Percentiles rank a stretch among this genome's conserved stretches.
Conservation (phyloP, 768 basidiomycete genomes). For the Russula foetens region DNA sequence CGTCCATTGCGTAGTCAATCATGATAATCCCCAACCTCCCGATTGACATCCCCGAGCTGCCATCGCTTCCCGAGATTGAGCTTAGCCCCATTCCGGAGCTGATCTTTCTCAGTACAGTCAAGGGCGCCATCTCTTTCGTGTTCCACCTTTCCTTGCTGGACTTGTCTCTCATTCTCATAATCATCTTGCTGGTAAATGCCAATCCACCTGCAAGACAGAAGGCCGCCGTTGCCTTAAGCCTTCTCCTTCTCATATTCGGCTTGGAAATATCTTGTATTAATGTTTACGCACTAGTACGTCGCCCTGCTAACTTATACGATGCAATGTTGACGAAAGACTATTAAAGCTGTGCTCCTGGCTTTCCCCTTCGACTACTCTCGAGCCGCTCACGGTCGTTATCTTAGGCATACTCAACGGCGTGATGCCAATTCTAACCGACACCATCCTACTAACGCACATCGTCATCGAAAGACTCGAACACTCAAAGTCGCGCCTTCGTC, state of each 20-base stretch:
- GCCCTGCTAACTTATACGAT: too few species aligned
- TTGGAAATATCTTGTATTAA: constrained; percentile 10
- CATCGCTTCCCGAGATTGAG: constrained; percentile 2
- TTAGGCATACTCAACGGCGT: constrained; percentile 9
- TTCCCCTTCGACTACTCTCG: constrained; percentile 9
- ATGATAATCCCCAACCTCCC: constrained; percentile 5
- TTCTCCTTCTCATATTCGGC: constrained; percentile 7
- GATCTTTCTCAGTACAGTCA: constrained; percentile 15
- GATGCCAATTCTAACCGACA: constrained; percentile 6
- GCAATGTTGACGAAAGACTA: background rate
- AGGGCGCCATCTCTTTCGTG: constrained; percentile 13
- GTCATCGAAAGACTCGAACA: constrained; percentile 9
- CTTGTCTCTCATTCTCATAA: constrained; percentile 6
- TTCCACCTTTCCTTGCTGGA: constrained; percentile 16
- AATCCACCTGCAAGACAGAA: constrained; percentile 1
- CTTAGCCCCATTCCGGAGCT: constrained; percentile 11
- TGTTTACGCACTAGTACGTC: constrained; percentile 12
- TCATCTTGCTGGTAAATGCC: constrained; percentile 7
- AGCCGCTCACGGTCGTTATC: constrained; percentile 13
- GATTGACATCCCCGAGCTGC: background rate
- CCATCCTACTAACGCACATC: constrained; percentile 9
- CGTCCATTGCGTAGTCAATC: background rate
- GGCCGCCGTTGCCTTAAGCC: background rate
- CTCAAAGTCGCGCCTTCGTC: background rate
- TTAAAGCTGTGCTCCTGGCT: constrained; percentile 9